phyloP scores from a whole-genome alignment of 225 moss, liverwort and hornwort species.

The Pleurozium schreberi region DNA sequence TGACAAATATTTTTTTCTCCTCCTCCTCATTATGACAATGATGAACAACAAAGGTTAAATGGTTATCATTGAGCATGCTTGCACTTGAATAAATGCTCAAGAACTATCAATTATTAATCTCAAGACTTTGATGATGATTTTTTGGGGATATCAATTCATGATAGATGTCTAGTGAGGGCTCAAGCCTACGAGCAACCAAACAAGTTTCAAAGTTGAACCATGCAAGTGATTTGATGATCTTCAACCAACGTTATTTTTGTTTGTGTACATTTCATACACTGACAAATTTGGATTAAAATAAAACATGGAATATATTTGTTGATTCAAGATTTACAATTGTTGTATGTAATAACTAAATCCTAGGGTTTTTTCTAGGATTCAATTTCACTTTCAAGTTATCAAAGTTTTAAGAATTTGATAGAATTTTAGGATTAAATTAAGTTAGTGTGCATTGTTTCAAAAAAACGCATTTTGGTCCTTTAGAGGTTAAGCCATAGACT shows the following conservation, averaged over 20 bases:
- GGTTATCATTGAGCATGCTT: no score
- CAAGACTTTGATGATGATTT: not conserved
- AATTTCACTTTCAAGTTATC: not conserved
- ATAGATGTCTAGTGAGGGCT: not conserved
- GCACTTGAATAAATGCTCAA: not conserved
- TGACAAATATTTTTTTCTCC: rapidly evolving
- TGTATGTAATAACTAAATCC: not conserved
- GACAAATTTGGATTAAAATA: not conserved
- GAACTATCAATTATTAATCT: rapidly evolving
- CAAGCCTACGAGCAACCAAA: not conserved
- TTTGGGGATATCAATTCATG: not conserved
- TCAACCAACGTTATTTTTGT: not conserved
- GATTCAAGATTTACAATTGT: not conserved
- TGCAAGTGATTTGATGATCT: not conserved
- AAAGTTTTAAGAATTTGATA: not conserved
- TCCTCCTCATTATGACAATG: not conserved
- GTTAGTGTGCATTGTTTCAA: not conserved
- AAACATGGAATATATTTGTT: not conserved
- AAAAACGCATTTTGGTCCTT: no score
- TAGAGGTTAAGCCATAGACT: no score
- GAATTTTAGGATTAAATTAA: rapidly evolving
- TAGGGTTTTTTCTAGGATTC: rapidly evolving
- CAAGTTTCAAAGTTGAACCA: not conserved
- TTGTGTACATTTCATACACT: not conserved
- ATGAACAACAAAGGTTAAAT: not conserved